A percentile compares a stretch with the other conserved stretches of the same genome.
Conservation (phyloP, 1,284 basidiomycete species). For the Trichosporon asahii region DNA sequence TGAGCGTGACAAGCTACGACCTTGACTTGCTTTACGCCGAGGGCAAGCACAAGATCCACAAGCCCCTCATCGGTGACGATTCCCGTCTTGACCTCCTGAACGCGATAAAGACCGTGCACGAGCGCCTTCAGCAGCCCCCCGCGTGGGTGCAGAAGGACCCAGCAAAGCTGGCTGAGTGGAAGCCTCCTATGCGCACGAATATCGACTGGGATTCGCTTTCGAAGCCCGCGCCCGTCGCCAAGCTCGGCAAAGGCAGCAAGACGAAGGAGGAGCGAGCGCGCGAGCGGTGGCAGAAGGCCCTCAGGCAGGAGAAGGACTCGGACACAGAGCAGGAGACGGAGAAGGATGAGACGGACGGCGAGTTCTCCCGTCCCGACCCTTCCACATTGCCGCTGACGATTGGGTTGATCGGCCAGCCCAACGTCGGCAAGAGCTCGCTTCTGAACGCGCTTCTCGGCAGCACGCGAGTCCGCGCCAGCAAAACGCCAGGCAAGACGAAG, state of each 20-base stretch:
- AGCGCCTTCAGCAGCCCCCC: constrained; percentile 67
- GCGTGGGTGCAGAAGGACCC: constrained; percentile 58
- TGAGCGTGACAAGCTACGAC: constrained; percentile 70
- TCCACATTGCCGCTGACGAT: constrained; percentile 68
- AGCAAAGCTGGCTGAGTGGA: constrained; percentile 63
- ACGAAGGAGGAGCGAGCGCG: background rate
- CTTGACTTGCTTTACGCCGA: constrained; percentile 52
- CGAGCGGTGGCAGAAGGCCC: background rate
- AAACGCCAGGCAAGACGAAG: constrained; percentile 92
- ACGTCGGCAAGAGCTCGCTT: constrained; percentile 87
- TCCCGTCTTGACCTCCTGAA: constrained; percentile 59
- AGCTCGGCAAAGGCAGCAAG: background rate
- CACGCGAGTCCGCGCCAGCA: constrained; percentile 76
- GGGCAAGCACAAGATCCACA: constrained; percentile 42
- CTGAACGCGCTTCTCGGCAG: constrained; percentile 83
- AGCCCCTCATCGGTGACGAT: constrained; percentile 64
- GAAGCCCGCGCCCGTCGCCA: constrained; percentile 15
- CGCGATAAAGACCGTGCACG: constrained; percentile 66
- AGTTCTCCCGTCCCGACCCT: constrained; percentile 26
- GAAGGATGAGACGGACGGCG: constrained; percentile 34
- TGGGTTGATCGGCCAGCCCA: constrained; percentile 87
- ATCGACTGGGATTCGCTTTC: constrained; percentile 67
- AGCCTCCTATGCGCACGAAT: constrained; percentile 60
- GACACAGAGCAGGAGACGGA: constrained; percentile 21
- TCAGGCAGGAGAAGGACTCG: constrained; percentile 20